These are phyloP conservation scores for Tranzscheliella williamsii DNA, from an alignment of 1,284 basidiomycete genomes.

Conservation along the genomic window DNA sequence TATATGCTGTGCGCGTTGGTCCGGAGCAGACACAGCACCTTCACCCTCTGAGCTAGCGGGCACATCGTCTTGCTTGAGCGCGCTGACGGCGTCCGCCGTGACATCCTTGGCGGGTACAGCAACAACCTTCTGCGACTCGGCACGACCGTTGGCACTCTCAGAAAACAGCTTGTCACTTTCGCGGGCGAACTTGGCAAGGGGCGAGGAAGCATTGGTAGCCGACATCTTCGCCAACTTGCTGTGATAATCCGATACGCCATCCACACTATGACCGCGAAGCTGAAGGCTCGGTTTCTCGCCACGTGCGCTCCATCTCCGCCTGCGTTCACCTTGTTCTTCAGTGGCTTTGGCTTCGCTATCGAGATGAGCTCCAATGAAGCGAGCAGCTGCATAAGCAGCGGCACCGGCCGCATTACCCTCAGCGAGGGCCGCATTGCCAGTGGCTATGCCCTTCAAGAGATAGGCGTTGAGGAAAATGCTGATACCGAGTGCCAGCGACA, in stretches of 20 bases:
- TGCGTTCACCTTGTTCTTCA: slow-evolving; percentile 25
- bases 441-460: slow-evolving; percentile 75
- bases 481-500: slow-evolving; percentile 82
- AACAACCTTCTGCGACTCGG: neutral
- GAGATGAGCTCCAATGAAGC: slow-evolving; percentile 58
- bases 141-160: neutral
- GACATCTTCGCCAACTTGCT: slow-evolving; percentile 56
- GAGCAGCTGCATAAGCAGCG: slow-evolving; percentile 59
- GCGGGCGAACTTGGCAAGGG: slow-evolving; percentile 26
- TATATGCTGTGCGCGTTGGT: slow-evolving; percentile 25
- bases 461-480: slow-evolving; percentile 92
- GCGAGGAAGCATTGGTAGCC: slow-evolving; percentile 12
- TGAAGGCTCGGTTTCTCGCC: slow-evolving; percentile 5
- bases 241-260: slow-evolving; percentile 59
- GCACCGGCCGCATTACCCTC: slow-evolving; percentile 58
- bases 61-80: slow-evolving; percentile 20
- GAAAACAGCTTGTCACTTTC: slow-evolving; percentile 4
- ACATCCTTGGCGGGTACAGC: slow-evolving; percentile 33
- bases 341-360: slow-evolving; percentile 35
- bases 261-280: slow-evolving; percentile 21
- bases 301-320: slow-evolving; percentile 22
- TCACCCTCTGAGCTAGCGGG: slow-evolving; percentile 33
- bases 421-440: slow-evolving; percentile 55
- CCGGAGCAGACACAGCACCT: slow-evolving; percentile 24
- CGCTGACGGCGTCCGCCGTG: slow-evolving; percentile 21